Conservation (phyloP, 2,329 filamentous ascomycete genomes). For the Sporothrix pallida region DNA sequence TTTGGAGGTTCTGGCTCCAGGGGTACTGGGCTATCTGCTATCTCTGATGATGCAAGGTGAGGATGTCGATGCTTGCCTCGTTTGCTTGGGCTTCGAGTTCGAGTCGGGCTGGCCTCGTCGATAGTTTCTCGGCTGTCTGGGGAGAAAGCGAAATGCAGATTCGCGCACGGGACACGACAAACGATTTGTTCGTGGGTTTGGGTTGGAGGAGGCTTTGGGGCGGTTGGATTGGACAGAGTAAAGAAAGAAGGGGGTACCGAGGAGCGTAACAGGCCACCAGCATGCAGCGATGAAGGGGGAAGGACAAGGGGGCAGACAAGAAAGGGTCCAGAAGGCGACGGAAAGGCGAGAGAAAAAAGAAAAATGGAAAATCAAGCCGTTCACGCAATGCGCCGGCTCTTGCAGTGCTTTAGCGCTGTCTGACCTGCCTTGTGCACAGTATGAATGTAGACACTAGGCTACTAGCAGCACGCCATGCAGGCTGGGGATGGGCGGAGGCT, state of each 20-base stretch:
- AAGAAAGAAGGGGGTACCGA: conserved; percentile 1
- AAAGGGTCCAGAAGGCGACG: conserved; percentile 20
- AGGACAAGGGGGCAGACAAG: background rate
- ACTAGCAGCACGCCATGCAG: background rate
- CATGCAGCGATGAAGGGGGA: conserved; percentile 2
- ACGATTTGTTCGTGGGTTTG: conserved; percentile 16
- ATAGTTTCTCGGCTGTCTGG: background rate
- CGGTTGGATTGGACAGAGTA: background rate
- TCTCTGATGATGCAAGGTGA: background rate
- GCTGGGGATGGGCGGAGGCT: background rate
- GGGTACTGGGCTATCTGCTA: too few species aligned
- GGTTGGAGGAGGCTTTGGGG: conserved; percentile 3
- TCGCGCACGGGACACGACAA: conserved; percentile 7
- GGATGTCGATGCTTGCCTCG: background rate
- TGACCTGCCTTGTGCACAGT: conserved; percentile 28
- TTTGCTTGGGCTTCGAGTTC: background rate
- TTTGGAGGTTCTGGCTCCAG: too few species aligned
- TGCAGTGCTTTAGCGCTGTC: conserved; percentile 30
- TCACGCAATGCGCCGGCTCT: conserved; percentile 31
- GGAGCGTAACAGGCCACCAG: conserved; percentile 10
- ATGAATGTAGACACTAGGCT: background rate
- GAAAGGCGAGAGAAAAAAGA: background rate
- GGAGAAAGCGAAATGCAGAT: conserved; percentile 12
- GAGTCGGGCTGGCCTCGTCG: conserved; percentile 10
- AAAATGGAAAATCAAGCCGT: conserved; percentile 8